Evolutionary conservation across 2,329 filamentous ascomycete species (phyloP).

Genomic region (Aspergillus tubingensis): DNA sequence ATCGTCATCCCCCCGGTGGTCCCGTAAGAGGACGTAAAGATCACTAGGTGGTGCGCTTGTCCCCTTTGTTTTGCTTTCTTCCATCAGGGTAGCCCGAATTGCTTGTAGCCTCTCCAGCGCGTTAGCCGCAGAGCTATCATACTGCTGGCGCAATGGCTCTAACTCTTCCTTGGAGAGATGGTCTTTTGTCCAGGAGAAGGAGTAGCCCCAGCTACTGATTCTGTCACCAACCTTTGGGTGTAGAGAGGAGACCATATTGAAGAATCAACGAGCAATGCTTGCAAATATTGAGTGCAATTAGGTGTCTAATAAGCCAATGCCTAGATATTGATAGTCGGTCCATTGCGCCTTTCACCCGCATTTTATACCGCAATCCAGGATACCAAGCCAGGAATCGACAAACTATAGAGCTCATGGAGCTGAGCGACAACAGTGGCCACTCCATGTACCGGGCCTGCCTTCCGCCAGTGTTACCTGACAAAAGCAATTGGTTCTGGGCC

Average conservation of each 20-base stretch:
- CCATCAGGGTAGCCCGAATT: constrained; percentile 11
- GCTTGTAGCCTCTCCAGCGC: constrained; percentile 18
- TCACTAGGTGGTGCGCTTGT: constrained; percentile 41
- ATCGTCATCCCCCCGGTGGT: constrained; percentile 58
- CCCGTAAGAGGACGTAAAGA: constrained; percentile 61
- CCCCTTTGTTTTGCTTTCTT: constrained; percentile 12
- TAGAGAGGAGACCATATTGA: not conserved
- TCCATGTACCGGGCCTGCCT: not conserved
- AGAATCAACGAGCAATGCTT: not conserved
- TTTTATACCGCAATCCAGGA: not conserved
- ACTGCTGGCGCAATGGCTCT: constrained; percentile 20
- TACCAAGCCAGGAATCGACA: not conserved
- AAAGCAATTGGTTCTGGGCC: not conserved
- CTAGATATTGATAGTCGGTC: not conserved
- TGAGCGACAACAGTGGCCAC: not conserved
- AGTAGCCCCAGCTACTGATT: constrained; percentile 20
- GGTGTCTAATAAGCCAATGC: not conserved
- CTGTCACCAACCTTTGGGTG: constrained; percentile 7
- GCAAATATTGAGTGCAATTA: not conserved
- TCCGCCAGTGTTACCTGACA: not conserved
- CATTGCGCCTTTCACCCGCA: not conserved
- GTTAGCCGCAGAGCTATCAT: constrained; percentile 17
- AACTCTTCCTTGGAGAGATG: constrained; percentile 14
- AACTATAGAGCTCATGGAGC: not conserved
- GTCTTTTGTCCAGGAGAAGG: constrained; percentile 19